Base-by-base conservation (phyloP, 2,329 filamentous ascomycete species). In the Helotiales sp. region DNA sequence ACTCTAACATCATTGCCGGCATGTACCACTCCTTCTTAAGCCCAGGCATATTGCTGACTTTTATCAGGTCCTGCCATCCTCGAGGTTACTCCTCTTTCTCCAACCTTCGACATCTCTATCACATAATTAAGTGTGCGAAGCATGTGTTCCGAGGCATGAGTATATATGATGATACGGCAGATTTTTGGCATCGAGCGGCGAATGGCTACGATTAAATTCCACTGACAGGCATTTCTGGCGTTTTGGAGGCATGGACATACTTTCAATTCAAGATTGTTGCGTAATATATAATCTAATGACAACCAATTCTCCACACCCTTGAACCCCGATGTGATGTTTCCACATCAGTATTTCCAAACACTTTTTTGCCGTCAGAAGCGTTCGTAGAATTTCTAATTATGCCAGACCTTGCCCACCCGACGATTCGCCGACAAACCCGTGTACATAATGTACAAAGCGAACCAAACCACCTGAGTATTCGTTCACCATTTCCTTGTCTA, bases 1-100 rank as follows among this genome's bases (percentile, higher is more conserved):
- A 82, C 68, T 75, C 78, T 37, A 79, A 72, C 30, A 76, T 81
- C 65, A 70, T 79, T 61, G 79, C 79, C 61, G 67, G 65, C 59
- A 43, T 49, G 64, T 62, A 6, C 8, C 13, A 10, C 22, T 26
- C 17, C 4, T 40, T n/a, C 7, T 52, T 6, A 3, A 2, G 30
- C 1, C 20, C 15, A 11, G 4, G 32, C 6, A 17, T 10, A 32
- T 37, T 45, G 22, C 58, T 65, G n/a, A 65, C 22, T 37, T 37
- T 24, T 7, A 5, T 26, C 30, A 69, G 80, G 80, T 5, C 78
- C 78, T 20, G 76, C 74, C 13, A 75, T 78, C 37, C 61, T 79
- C 30, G 77, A 79, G 70, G 71, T 77, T 34, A 77, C 75, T 13
- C 74, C 76, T 24, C 32, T 34, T 17, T 64, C 70, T 2, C 76